These are phyloP conservation scores for Canariomyces notabilis DNA, from an alignment of 2,329 filamentous ascomycete genomes.

Conservation along the genomic window DNA sequence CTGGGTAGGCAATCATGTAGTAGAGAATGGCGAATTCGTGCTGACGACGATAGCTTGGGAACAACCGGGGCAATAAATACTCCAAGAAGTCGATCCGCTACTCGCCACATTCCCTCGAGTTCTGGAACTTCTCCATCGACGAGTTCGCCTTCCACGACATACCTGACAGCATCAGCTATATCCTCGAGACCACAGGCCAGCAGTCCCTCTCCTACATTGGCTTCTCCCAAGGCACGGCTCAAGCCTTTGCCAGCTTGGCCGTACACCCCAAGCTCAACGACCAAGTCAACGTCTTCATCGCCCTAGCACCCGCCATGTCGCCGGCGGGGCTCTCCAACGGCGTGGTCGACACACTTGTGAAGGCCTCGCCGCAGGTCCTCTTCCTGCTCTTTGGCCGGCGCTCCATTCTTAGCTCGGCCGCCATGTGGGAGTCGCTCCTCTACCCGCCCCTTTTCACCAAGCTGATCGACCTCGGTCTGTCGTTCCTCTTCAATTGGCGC, in stretches of 20 bases:
- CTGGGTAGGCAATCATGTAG: constrained; percentile 65
- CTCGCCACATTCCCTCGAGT: constrained; percentile 68
- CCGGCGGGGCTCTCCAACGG: constrained; percentile 85
- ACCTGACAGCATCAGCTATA: constrained; percentile 87
- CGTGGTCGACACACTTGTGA: constrained; percentile 87
- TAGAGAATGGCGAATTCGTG: neutral
- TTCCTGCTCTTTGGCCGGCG: constrained; percentile 90
- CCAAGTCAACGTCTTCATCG: constrained; percentile 94
- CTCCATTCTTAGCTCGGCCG: constrained; percentile 85
- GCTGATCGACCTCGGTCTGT: constrained; percentile 74
- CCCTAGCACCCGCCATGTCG: constrained; percentile 92
- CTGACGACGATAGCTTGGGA: constrained; percentile 62
- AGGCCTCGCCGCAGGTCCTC: constrained; percentile 85
- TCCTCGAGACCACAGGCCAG: constrained; percentile 77
- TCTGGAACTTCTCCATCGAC: constrained; percentile 99
- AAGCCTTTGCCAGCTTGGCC: constrained; percentile 88
- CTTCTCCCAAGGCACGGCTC: constrained; percentile 94
- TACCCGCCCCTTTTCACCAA: constrained; percentile 92
- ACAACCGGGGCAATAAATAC: constrained; percentile 98
- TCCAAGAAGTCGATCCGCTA: constrained; percentile 84
- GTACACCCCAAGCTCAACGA: constrained; percentile 90
- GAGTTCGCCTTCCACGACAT: constrained; percentile 98
- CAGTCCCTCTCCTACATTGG: constrained; percentile 89
- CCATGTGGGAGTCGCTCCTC: constrained; percentile 94
- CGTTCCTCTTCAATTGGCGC: constrained; percentile 86